Evolutionary conservation across 1,139 yeast species (phyloP).

Genomic region (Geotrichum bryndzae): DNA sequence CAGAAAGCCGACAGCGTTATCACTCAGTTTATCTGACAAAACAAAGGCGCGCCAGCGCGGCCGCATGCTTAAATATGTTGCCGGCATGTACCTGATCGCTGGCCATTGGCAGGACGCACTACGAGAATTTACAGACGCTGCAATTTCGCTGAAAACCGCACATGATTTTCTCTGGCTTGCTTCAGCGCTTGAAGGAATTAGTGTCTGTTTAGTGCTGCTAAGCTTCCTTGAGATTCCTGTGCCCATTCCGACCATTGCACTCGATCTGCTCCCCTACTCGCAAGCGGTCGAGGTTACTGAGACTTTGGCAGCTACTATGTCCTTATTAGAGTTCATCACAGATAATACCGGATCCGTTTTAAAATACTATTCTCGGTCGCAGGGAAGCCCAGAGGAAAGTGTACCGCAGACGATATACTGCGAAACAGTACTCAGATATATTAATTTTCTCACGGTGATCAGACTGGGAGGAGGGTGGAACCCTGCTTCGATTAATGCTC

Average conservation of each 20-base stretch:
- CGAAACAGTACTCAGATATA: slow-evolving; percentile 60
- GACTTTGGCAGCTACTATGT: slow-evolving; percentile 22
- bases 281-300: slow-evolving; percentile 26
- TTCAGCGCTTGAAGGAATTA: slow-evolving; percentile 74
- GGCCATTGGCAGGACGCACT: slow-evolving; percentile 74
- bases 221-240: slow-evolving; percentile 57
- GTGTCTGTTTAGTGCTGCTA: slow-evolving; percentile 57
- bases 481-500: slow-evolving; percentile 39
- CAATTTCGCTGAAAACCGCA: slow-evolving; percentile 50
- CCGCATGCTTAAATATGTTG: slow-evolving; percentile 68
- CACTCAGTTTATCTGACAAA: slow-evolving; percentile 43
- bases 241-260: slow-evolving; percentile 50
- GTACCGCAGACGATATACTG: slow-evolving; percentile 80
- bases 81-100: slow-evolving; percentile 68
- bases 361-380: slow-evolving; percentile 56
- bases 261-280: slow-evolving; percentile 15
- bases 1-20: slow-evolving; percentile 28
- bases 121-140: slow-evolving; percentile 65
- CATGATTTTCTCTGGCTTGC: slow-evolving; percentile 86
- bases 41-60: slow-evolving; percentile 57
- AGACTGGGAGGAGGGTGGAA: slow-evolving; percentile 49
- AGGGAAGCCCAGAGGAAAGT: slow-evolving; percentile 59
- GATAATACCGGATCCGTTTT: slow-evolving; percentile 47
- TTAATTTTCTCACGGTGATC: slow-evolving; percentile 54
- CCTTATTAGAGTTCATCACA: slow-evolving; percentile 47